Base-by-base conservation (phyloP, 371 early-diverging fungal genomes). In the Sporodiniella umbellata region DNA sequence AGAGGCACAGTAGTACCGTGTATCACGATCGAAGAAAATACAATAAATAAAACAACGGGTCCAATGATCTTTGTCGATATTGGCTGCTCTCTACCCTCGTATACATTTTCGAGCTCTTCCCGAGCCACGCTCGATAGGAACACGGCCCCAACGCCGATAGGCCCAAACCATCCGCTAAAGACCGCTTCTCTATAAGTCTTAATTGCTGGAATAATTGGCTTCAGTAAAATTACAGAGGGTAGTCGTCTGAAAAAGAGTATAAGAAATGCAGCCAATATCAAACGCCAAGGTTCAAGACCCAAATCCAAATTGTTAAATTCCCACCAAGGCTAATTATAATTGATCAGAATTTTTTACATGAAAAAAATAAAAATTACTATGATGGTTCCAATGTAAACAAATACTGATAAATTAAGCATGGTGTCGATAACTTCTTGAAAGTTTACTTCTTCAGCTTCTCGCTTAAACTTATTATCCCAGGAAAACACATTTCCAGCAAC, bases 161-260 rank as follows among this genome's bases (percentile, higher is more conserved):
- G 98, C 0, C 97, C 98, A 64, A 95, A 98, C 93, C 94, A 97
- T 1, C 99, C 99, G n/a, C 90, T 87, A 66, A 96, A 96, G 0
- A 93, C 60, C 0, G 91, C 93, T 57, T 96, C 95, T 15, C 85
- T 82, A 53, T 73, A 81, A 0, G 74, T 87, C 14, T 78, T 72
- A 31, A 97, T 63, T 3, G 88, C 84, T 0, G 90, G 89, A 38
- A 95, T 88, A 4, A 75, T 64, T 3, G 72, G 72, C 30, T 86
- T 80, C 22, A 91, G 59, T 0, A 79, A 58, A 18, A 93, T 33
- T 2, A 97, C 78, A 18, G 84, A 70, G 0, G 97, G 94, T 4
- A 95, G 62, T 18, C 98, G 85, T 28, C 99, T 81, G 42, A 96
- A 70, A 3, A 92, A 33, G 35, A 99, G 69, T 8, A 98, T 71